Conservation (phyloP, 192 early-diverging fungal genomes). For the Rhizoclosmatium globosum region DNA sequence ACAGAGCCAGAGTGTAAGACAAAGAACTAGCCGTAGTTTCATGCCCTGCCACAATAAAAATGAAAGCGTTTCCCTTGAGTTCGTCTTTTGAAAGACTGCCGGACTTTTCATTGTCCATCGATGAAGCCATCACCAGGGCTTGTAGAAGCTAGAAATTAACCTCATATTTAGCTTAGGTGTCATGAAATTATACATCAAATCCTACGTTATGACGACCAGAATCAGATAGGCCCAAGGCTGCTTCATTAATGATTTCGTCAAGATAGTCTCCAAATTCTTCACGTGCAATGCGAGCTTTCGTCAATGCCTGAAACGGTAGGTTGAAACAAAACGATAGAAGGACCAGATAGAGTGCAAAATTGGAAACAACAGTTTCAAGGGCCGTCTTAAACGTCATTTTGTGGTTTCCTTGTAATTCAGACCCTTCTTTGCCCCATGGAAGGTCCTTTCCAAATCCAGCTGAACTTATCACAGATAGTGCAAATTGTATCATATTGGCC, state of each 20-base stretch:
- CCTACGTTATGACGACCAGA: constrained; percentile 26
- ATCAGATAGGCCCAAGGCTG: constrained; percentile 1
- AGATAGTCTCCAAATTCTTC: constrained; percentile 45
- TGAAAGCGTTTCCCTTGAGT: constrained; percentile 55
- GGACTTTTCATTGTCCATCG: background rate
- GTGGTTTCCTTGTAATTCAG: constrained; percentile 16
- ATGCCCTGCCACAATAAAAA: constrained; percentile 63
- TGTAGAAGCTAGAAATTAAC: constrained; percentile 28
- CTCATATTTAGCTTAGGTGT: background rate
- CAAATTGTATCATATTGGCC: constrained; percentile 41
- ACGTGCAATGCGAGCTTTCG: background rate
- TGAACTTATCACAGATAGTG: constrained; percentile 35
- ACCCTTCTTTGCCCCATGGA: constrained; percentile 26
- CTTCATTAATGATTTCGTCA: constrained; percentile 34
- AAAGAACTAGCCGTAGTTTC: background rate
- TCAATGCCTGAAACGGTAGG: constrained; percentile 3
- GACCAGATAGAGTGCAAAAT: constrained; percentile 25
- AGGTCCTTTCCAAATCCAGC: constrained; percentile 41
- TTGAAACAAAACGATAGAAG: background rate
- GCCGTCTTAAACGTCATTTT: constrained; percentile 30
- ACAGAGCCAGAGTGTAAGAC: too few relatives aligned
- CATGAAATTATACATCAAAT: background rate
- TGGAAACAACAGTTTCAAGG: constrained; percentile 30
- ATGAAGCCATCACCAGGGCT: constrained; percentile 30
- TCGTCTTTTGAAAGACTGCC: constrained; percentile 35